These are phyloP conservation scores for Penicillium silybi DNA, from an alignment of 495 filamentous ascomycete species.

Conservation along the genomic window DNA sequence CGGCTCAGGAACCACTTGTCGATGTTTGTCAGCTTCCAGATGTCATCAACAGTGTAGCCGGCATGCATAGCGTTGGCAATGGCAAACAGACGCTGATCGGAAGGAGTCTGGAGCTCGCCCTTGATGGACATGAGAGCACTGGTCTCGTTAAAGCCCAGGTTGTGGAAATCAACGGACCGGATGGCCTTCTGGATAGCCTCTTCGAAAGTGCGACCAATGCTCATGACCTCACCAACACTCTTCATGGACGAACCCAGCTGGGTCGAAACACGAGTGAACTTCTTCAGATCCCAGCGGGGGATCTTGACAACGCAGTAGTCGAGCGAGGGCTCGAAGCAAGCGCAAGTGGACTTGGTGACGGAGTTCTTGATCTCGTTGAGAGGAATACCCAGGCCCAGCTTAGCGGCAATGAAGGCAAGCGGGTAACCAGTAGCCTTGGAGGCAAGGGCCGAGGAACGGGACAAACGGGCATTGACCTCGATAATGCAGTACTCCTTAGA, in stretches of 20 bases:
- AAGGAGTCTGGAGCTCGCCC: conserved; percentile 92
- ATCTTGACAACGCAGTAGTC: conserved; percentile 99
- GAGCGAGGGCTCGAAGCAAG: conserved; percentile 98
- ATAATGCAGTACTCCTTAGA: conserved; percentile 98
- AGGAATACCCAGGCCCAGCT: conserved; percentile 89
- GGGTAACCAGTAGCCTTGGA: conserved; percentile 98
- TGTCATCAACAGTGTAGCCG: conserved; percentile 90
- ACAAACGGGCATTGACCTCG: conserved; percentile 97
- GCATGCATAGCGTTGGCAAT: conserved; percentile 96
- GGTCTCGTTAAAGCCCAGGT: conserved; percentile 92
- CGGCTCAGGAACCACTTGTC: conserved; percentile 81
- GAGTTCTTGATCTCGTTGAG: conserved; percentile 96
- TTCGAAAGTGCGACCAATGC: conserved; percentile 93
- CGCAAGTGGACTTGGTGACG: conserved; percentile 92
- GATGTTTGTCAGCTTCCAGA: conserved; percentile 96
- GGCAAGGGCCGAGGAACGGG: conserved; percentile 90
- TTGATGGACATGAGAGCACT: conserved; percentile 92
- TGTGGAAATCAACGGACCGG: conserved; percentile 88
- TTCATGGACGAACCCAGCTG: conserved; percentile 98
- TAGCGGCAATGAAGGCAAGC: conserved; percentile 93
- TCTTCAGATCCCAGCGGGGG: conserved; percentile 97
- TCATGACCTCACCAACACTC: conserved; percentile 99
- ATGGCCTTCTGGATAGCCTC: conserved; percentile 99
- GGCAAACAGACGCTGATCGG: conserved; percentile 94
- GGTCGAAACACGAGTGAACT: conserved; percentile 94